Evolutionary conservation across 306 rosid species (phyloP).

Genomic region (Quercus engelmannii): DNA sequence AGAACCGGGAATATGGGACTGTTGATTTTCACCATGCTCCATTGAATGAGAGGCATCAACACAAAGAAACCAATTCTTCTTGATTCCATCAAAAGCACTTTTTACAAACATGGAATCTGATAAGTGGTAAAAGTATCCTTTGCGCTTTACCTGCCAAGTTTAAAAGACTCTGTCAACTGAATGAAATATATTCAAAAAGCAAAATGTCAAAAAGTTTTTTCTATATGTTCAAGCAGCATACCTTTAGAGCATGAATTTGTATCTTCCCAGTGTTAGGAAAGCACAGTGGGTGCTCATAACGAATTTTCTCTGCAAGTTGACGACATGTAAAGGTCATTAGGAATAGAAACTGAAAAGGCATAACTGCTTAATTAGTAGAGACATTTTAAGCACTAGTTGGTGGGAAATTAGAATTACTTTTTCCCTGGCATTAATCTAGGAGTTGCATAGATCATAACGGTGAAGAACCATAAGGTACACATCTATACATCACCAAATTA

Average conservation of each 20-base stretch:
- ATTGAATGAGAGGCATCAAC: slow-evolving; percentile 31
- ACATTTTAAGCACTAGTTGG: not conserved
- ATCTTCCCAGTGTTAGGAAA: slow-evolving; percentile 29
- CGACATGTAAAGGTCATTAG: not conserved
- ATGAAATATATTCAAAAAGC: not conserved
- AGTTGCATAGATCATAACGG: not conserved
- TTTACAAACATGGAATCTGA: slow-evolving; percentile 37
- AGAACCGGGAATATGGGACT: slow-evolving; percentile 3
- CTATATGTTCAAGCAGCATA: not conserved
- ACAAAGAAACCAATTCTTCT: slow-evolving; percentile 29
- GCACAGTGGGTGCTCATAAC: slow-evolving; percentile 37
- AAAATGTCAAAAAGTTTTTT: not conserved
- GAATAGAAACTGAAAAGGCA: not conserved
- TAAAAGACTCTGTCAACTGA: not conserved
- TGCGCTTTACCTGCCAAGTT: slow-evolving; percentile 36
- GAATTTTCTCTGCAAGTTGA: slow-evolving; percentile 27
- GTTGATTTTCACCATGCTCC: slow-evolving; percentile 9
- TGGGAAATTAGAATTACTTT: not conserved
- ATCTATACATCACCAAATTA: not conserved
- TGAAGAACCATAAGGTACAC: not conserved
- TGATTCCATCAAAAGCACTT: slow-evolving; percentile 21
- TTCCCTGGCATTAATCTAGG: not conserved
- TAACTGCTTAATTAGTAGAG: not conserved
- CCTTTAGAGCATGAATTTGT: slow-evolving; percentile 38
- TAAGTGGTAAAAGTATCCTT: slow-evolving; percentile 33